Evolutionary conservation across 139 green algal species (phyloP).

Genomic region (Zygnema cylindricum): DNA sequence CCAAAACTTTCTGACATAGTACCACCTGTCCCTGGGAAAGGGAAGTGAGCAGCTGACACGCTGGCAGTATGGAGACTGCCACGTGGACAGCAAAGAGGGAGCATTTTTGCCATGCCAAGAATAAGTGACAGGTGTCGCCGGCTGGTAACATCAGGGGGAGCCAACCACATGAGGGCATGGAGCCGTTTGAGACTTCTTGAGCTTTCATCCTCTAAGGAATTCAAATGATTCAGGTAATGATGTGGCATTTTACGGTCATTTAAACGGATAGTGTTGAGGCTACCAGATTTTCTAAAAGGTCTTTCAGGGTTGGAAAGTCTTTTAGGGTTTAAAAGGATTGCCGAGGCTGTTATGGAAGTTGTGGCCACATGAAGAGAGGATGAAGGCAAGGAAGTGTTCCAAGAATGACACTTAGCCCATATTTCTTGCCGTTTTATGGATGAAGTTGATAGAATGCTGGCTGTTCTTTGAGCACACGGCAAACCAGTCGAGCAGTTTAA

Average conservation of each 20-base stretch:
- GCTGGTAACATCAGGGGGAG: neutral
- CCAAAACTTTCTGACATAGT: neutral
- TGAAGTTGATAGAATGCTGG: no score
- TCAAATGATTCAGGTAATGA: neutral
- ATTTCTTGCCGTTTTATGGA: no score
- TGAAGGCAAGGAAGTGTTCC: neutral
- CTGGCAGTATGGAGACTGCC: constrained; percentile 1
- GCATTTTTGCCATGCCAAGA: neutral
- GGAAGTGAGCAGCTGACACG: neutral
- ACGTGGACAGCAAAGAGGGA: neutral
- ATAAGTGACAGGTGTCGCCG: neutral
- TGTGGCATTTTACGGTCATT: neutral
- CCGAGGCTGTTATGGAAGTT: neutral
- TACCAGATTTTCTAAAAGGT: neutral
- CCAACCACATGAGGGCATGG: constrained; percentile 6
- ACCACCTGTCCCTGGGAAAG: neutral
- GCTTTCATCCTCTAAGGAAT: neutral
- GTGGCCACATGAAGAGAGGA: neutral
- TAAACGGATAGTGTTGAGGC: no score
- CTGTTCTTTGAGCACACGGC: no score
- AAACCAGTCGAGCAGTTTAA: no score
- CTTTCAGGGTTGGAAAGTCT: neutral
- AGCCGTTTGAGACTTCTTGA: neutral
- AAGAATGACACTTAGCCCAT: neutral
- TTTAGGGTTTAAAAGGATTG: neutral